Conservation (phyloP, 148 eudicot species). For the Polygonum aviculare region DNA sequence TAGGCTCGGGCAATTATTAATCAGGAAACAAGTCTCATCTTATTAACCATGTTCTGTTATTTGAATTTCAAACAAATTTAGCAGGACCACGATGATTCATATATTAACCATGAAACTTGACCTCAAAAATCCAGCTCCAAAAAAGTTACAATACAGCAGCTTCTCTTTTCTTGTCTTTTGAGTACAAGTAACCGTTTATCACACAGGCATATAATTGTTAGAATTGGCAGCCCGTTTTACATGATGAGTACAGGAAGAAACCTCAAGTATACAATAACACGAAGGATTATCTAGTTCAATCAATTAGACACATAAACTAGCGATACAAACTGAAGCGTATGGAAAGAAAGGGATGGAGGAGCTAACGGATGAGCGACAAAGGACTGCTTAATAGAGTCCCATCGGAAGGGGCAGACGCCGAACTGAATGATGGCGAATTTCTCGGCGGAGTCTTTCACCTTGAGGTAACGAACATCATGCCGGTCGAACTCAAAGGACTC, state of each 20-base stretch:
- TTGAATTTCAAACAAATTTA: background rate
- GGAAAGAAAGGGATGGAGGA: background rate
- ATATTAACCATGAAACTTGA: background rate
- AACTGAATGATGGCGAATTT: constrained; percentile 89
- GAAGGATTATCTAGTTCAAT: background rate
- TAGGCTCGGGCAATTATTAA: background rate
- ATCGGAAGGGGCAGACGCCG: constrained; percentile 94
- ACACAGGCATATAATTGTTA: background rate
- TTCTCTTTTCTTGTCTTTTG: background rate
- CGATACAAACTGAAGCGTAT: background rate
- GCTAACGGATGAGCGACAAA: constrained; percentile 89
- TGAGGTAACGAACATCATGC: constrained; percentile 56
- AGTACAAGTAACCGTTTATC: background rate
- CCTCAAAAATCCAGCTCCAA: background rate
- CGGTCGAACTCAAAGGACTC: constrained; percentile 73
- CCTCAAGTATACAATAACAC: background rate
- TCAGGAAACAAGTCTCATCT: background rate
- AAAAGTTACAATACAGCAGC: background rate
- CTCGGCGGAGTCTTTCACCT: constrained; percentile 75
- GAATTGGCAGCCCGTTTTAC: background rate
- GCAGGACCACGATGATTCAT: background rate
- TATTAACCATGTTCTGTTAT: background rate
- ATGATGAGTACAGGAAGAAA: background rate
- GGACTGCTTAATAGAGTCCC: constrained; percentile 42
- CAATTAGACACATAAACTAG: background rate